These are phyloP conservation scores for Epichloe bromicola DNA, from an alignment of 2,329 filamentous ascomycete species.

Conservation along the genomic window DNA sequence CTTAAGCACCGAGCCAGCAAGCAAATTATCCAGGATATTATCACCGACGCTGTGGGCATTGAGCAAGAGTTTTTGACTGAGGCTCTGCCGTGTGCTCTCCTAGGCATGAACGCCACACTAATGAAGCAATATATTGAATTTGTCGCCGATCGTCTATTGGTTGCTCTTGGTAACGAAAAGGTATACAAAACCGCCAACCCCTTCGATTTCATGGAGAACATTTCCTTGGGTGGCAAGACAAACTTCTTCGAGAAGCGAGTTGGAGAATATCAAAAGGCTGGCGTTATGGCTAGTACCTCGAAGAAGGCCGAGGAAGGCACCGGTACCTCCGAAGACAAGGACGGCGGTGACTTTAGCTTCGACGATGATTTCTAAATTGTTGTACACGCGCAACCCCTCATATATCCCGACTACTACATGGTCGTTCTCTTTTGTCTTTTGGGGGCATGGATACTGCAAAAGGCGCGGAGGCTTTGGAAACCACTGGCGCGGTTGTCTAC, in stretches of 20 bases:
- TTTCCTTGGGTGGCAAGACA: slow-evolving; percentile 96
- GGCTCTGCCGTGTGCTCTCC: slow-evolving; percentile 78
- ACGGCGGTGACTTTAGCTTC: slow-evolving; percentile 74
- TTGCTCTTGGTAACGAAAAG: slow-evolving; percentile 90
- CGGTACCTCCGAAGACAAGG: slow-evolving; percentile 31
- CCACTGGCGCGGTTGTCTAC: not conserved
- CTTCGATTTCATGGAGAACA: slow-evolving; percentile 99
- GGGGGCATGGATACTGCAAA: slow-evolving; percentile 11
- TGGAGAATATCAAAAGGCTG: slow-evolving; percentile 98
- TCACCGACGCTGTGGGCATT: slow-evolving; percentile 83
- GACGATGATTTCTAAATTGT: slow-evolving; percentile 84
- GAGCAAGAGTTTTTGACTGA: slow-evolving; percentile 98
- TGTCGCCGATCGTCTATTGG: slow-evolving; percentile 85
- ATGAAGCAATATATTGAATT: slow-evolving; percentile 99
- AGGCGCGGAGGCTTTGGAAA: slow-evolving; percentile 7
- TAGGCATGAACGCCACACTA: slow-evolving; percentile 92
- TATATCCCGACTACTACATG: slow-evolving; percentile 6
- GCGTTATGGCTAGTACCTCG: slow-evolving; percentile 79
- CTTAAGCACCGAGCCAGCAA: slow-evolving; percentile 81
- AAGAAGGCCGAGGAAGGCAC: slow-evolving; percentile 55
- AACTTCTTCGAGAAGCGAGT: slow-evolving; percentile 99
- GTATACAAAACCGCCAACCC: slow-evolving; percentile 87
- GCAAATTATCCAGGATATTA: slow-evolving; percentile 71
- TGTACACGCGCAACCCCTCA: slow-evolving; percentile 9
- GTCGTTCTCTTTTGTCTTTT: slow-evolving; percentile 8